phyloP scores from a whole-genome alignment of 345 rosid species.

The Iberis pinnata region DNA sequence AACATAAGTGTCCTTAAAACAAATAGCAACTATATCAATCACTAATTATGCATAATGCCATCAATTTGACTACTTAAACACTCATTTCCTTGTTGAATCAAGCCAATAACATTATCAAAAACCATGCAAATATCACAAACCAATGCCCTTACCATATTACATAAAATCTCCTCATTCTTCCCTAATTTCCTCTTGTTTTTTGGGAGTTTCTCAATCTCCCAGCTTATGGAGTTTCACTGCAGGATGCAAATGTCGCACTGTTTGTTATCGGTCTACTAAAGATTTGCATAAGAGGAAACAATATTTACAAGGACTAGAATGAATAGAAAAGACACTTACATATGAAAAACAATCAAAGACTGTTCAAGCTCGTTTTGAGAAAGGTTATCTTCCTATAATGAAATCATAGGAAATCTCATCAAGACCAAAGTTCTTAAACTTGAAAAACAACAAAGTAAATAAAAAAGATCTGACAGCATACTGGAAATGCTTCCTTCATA shows the following conservation, averaged over 20 bases:
- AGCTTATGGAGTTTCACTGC: constrained; percentile 17
- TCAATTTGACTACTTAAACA: neutral
- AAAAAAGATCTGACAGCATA: neutral
- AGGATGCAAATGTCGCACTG: neutral
- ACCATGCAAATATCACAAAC: neutral
- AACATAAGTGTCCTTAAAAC: constrained; percentile 43
- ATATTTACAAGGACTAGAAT: too few species aligned
- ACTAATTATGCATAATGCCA: constrained; percentile 4
- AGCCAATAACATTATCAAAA: neutral
- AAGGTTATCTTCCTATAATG: constrained; percentile 11
- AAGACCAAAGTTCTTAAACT: neutral
- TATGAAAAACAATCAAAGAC: constrained; percentile 3
- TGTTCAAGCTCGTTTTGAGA: constrained; percentile 2
- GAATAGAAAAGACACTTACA: constrained; percentile 12
- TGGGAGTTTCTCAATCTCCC: neutral
- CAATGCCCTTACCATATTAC: neutral
- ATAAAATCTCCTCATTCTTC: constrained; percentile 2
- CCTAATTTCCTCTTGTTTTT: constrained; percentile 7
- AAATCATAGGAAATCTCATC: constrained; percentile 2
- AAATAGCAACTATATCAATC: neutral
- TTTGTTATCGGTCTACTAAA: constrained; percentile 3
- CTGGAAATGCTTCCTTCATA: constrained; percentile 32
- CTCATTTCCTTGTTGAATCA: constrained; percentile 2
- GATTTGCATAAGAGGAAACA: too few species aligned
- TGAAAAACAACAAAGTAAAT: neutral